Conservation (phyloP, 805 yeast species). For the Metschnikowia chrysomelidarum region DNA sequence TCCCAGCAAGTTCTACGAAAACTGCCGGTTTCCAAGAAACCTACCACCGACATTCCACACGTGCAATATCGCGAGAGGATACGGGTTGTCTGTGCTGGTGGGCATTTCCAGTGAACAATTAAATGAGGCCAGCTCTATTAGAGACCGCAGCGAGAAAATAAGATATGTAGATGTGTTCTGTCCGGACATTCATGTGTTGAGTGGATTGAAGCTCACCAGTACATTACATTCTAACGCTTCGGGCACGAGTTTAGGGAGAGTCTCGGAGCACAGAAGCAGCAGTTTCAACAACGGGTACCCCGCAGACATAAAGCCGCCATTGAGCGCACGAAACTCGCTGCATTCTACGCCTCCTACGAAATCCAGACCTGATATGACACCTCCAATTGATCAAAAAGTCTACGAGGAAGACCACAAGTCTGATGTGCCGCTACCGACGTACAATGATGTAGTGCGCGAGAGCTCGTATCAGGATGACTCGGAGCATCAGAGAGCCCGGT, state of each 20-base stretch:
- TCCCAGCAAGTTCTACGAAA: constrained; percentile 37
- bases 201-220: constrained; percentile 26
- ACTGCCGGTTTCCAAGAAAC: constrained; percentile 45
- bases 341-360: neutral
- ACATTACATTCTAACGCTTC: constrained; percentile 26
- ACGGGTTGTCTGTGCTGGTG: constrained; percentile 33
- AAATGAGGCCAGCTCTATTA: constrained; percentile 14
- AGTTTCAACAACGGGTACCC: constrained; percentile 32
- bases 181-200: constrained; percentile 32
- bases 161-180: constrained; percentile 31
- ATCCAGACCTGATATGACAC: neutral
- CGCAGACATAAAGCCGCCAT: constrained; percentile 57
- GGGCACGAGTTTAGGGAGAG: constrained; percentile 19
- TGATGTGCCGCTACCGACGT: constrained; percentile 26
- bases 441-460: constrained; percentile 37
- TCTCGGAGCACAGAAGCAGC: neutral
- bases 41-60: constrained; percentile 54
- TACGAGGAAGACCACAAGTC: neutral
- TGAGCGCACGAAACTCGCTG: constrained; percentile 2
- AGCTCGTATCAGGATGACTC: constrained; percentile 28
- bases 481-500: constrained; percentile 34
- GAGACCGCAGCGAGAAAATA: constrained; percentile 22
- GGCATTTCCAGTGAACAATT: constrained; percentile 26
- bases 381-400: neutral
- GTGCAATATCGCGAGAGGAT: constrained; percentile 53